phyloP scores from a whole-genome alignment of 2,329 filamentous ascomycete genomes.

The Iodosphaeria phyllophila region DNA sequence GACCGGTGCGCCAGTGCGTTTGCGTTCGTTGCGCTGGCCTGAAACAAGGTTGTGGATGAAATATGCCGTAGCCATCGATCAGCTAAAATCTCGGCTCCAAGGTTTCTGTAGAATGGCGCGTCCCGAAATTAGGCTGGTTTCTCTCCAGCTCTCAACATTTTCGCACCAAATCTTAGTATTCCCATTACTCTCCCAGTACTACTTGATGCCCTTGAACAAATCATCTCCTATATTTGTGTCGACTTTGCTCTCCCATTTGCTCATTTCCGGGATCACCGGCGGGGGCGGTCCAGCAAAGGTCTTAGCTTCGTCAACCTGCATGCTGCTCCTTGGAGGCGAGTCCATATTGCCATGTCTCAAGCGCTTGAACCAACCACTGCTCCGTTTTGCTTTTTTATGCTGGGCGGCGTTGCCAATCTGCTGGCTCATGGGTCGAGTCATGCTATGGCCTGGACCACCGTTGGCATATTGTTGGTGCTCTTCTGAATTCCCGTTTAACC shows the following conservation, averaged over 20 bases:
- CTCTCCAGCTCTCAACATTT: too few relatives aligned
- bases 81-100: too few relatives aligned
- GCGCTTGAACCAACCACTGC: conserved; percentile 40
- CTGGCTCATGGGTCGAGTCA: conserved; percentile 26
- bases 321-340: conserved; percentile 16
- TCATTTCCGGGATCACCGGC: conserved; percentile 41
- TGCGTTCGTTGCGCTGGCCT: too few relatives aligned
- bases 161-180: too few relatives aligned
- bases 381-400: conserved; percentile 33
- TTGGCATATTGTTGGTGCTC: conserved; percentile 18
- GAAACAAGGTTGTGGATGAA: too few relatives aligned
- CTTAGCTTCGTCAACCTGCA: conserved; percentile 17
- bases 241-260: conserved; percentile 28
- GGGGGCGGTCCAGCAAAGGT: conserved; percentile 31
- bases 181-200: conserved; percentile 10
- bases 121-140: too few relatives aligned
- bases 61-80: too few relatives aligned
- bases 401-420: conserved; percentile 30
- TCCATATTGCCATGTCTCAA: conserved; percentile 18
- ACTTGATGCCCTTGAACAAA: conserved; percentile 42
- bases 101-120: too few relatives aligned
- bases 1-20: too few relatives aligned
- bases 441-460: too few relatives aligned
- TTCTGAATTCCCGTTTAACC: conserved; percentile 34
- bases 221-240: conserved; percentile 28